Base-by-base conservation (phyloP, 2,329 filamentous ascomycete species). In the Talaromyces verruculosus region DNA sequence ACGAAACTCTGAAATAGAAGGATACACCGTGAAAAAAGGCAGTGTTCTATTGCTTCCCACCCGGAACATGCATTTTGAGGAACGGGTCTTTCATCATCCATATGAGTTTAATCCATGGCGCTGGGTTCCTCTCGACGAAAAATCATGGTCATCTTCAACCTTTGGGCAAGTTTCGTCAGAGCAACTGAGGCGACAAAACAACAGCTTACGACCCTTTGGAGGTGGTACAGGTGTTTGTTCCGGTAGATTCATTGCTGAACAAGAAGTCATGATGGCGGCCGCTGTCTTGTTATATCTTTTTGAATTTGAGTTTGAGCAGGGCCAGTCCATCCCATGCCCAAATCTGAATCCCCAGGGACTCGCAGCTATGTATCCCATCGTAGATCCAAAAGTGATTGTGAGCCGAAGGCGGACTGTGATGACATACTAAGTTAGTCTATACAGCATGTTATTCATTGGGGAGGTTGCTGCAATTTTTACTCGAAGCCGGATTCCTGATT, bases 211-310 rank as follows among this genome's bases (percentile, higher is more conserved):
- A 30, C 62, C 65, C 5, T 67, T 67, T 60, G 65, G 62, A 8
- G 65, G 65, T 5, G 65, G 62, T 17, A 61, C 45, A 11, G 65
- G 65, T 58, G 51, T 67, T 37, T 67, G 65, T 28, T 67, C 65
- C 8, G 65, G 65, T 2, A 58, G 62, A 53, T 67, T 65, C n/a
- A 59, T 67, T n/a, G 65, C 65, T 3, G 65, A 66, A 19, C 53
- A 67, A 30, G 61, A 67, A 53, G 57, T 64, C 17, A 55, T 67
- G 22, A 51, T 67, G 33, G 62, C 53, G 22, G 65, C 65, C 5
- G 61, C 65, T 22, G 41, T 60, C 5, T 28, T 67, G 49, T n/a
- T 65, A 4, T 39, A 43, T 58, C 41, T 61, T 30, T 67, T 41
- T n/a, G 57, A 67, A 22, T 49, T 67, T 13, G 22, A 51, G 19